Percentiles rank a stretch among this genome's conserved stretches.
phyloP scores from a whole-genome alignment of 1,284 basidiomycete species.

The Ustilago vetiveriae region DNA sequence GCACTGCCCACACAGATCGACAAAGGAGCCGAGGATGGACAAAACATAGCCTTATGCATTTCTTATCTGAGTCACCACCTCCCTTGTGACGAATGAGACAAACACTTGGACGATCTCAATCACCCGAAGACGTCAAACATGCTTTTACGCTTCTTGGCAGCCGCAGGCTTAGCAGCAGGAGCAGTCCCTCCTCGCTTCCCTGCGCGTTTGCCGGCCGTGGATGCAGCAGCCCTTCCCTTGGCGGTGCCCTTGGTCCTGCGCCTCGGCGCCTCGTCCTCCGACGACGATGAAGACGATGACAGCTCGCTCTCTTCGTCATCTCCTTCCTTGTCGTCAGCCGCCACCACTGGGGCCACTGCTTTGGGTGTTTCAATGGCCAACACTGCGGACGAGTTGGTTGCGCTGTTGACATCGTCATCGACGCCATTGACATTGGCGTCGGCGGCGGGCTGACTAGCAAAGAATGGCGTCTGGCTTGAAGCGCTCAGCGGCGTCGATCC shows the following conservation, averaged over 20 bases:
- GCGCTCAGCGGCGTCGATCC: slow-evolving; percentile 17
- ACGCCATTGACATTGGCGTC: slow-evolving; percentile 1
- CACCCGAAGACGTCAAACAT: slow-evolving; percentile 31
- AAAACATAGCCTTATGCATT: too few species aligned
- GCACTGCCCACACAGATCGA: too few species aligned
- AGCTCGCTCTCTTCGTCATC: slow-evolving; percentile 7
- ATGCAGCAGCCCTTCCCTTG: slow-evolving; percentile 1
- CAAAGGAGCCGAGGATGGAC: too few species aligned
- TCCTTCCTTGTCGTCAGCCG: slow-evolving; percentile 4
- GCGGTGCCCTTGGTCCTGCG: not conserved
- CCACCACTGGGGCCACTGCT: not conserved
- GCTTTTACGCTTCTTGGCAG: slow-evolving; percentile 26
- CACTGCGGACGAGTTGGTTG: not conserved
- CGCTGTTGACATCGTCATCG: not conserved
- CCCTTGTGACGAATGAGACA: too few species aligned
- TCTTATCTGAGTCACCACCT: too few species aligned
- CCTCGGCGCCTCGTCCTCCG: slow-evolving; percentile 12
- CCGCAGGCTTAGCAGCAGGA: slow-evolving; percentile 4
- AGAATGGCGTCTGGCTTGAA: slow-evolving; percentile 14
- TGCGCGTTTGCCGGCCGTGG: slow-evolving; percentile 7
- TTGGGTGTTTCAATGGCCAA: not conserved
- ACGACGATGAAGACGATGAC: slow-evolving; percentile 16
- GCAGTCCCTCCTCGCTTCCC: slow-evolving; percentile 1
- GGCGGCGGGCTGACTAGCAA: slow-evolving; percentile 9
- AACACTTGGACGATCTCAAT: too few species aligned